phyloP scores from a whole-genome alignment of 2,329 filamentous ascomycete genomes.

The Hypomyces perniciosus region DNA sequence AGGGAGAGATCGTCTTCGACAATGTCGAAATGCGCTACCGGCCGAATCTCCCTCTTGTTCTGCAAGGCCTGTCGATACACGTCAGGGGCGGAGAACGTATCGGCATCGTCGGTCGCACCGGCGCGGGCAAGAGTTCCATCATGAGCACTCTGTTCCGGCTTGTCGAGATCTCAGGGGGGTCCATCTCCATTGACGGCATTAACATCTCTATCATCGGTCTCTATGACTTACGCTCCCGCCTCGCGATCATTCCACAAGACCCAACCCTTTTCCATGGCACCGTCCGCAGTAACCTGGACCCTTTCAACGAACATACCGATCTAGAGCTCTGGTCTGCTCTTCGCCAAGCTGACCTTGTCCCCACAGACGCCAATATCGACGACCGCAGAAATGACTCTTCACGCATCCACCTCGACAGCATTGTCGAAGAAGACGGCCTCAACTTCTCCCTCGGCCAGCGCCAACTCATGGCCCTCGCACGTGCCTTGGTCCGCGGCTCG shows the following conservation, averaged over 20 bases:
- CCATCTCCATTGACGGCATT: slow-evolving; percentile 59
- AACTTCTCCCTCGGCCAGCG: slow-evolving; percentile 95
- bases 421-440: slow-evolving; percentile 88
- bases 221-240: slow-evolving; percentile 65
- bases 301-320: slow-evolving; percentile 72
- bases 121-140: slow-evolving; percentile 77
- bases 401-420: slow-evolving; percentile 74
- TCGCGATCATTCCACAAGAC: slow-evolving; percentile 81
- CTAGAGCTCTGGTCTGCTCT: slow-evolving; percentile 72
- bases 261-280: slow-evolving; percentile 79
- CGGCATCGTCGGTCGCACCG: slow-evolving; percentile 75
- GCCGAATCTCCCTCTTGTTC: slow-evolving; percentile 62
- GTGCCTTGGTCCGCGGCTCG: slow-evolving; percentile 78
- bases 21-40: slow-evolving; percentile 77
- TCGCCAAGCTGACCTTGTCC: slow-evolving; percentile 68
- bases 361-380: slow-evolving; percentile 56
- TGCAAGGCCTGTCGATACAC: slow-evolving; percentile 65
- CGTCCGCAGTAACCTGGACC: slow-evolving; percentile 72
- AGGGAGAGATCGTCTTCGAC: slow-evolving; percentile 72
- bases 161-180: slow-evolving; percentile 57
- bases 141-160: slow-evolving; percentile 79
- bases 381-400: slow-evolving; percentile 66
- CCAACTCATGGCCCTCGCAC: slow-evolving; percentile 89
- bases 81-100: slow-evolving; percentile 71
- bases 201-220: slow-evolving; percentile 70